Percentiles rank a stretch among this genome's conserved stretches.
These are phyloP conservation scores for Mycena sanguinolenta DNA, from an alignment of 768 basidiomycete genomes.

Conservation along the genomic window DNA sequence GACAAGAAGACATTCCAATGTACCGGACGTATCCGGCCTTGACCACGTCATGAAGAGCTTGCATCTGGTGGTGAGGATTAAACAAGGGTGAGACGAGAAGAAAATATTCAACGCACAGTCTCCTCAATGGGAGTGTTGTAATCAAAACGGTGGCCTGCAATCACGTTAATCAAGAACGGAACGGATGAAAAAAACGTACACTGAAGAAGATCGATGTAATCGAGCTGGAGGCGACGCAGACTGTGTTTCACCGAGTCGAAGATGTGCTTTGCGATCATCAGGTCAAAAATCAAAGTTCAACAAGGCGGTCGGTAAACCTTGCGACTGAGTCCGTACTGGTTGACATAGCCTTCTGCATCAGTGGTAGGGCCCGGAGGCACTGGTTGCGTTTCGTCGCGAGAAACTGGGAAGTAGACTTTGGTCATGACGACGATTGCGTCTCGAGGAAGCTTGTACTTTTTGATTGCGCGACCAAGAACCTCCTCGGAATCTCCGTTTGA, in stretches of 20 bases:
- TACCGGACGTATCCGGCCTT: constrained; percentile 74
- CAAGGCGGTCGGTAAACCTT: constrained; percentile 45
- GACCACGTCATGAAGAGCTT: constrained; percentile 78
- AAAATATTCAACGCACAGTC: constrained; percentile 50
- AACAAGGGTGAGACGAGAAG: background rate
- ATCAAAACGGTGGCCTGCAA: constrained; percentile 52
- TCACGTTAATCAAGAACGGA: background rate
- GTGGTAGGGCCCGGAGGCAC: constrained; percentile 19
- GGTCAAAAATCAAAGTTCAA: too few relatives aligned
- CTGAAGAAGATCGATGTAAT: constrained; percentile 72
- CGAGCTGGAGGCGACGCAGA: constrained; percentile 56
- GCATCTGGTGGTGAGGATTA: constrained; percentile 60
- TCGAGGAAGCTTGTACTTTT: constrained; percentile 51
- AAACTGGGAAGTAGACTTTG: constrained; percentile 51
- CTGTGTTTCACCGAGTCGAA: constrained; percentile 65
- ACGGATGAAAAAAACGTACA: constrained; percentile 41
- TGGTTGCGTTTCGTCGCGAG: constrained; percentile 50
- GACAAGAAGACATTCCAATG: constrained; percentile 70
- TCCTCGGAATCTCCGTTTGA: constrained; percentile 51
- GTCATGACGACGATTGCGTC: constrained; percentile 59
- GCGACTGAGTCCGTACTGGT: constrained; percentile 61
- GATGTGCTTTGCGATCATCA: constrained; percentile 55
- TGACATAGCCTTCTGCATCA: constrained; percentile 58
- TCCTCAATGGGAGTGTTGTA: constrained; percentile 41
- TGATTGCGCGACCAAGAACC: constrained; percentile 55